Evolutionary conservation across 1,139 yeast genomes (phyloP).

Genomic region (Yamadazyma siamensis): DNA sequence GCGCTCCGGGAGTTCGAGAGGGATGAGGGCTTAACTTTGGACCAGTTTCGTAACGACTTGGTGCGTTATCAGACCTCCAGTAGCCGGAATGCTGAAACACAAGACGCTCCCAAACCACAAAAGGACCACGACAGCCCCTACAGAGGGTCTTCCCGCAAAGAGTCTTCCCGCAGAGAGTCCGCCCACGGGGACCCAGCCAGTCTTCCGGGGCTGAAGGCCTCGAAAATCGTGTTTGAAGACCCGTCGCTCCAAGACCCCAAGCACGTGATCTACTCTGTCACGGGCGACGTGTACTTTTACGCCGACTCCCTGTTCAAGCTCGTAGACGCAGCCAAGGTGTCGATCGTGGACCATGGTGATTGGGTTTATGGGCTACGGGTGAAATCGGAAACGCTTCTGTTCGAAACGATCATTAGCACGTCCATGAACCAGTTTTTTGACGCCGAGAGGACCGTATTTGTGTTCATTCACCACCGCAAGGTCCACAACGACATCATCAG

Average conservation of each 20-base stretch:
- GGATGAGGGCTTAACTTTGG: slow-evolving; percentile 17
- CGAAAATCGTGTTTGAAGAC: not conserved
- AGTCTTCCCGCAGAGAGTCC: no score
- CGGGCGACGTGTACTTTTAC: slow-evolving; percentile 1
- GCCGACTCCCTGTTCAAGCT: not conserved
- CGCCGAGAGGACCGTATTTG: slow-evolving; percentile 53
- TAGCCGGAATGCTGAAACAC: slow-evolving; percentile 1
- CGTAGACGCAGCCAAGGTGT: not conserved
- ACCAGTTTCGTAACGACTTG: slow-evolving; percentile 18
- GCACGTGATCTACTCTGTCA: not conserved
- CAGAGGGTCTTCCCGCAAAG: no score
- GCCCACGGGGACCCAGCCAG: not conserved
- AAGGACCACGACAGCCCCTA: not conserved
- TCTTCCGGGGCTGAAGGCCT: not conserved
- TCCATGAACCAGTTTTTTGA: slow-evolving; percentile 67
- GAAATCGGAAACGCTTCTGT: slow-evolving; percentile 22
- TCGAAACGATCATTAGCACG: slow-evolving; percentile 46
- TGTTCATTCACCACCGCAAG: slow-evolving; percentile 55
- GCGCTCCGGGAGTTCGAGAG: slow-evolving; percentile 51
- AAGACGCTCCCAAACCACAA: slow-evolving; percentile 1
- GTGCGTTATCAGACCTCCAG: slow-evolving; percentile 6
- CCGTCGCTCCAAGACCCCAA: not conserved
- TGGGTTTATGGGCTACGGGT: slow-evolving; percentile 53
- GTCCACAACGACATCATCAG: slow-evolving; percentile 24
- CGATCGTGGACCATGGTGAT: slow-evolving; percentile 22